Percentiles rank a stretch among this genome's conserved stretches.
These are phyloP conservation scores for Nicotiana undulata DNA, from an alignment of 257 asterid genomes.

Conservation along the genomic window DNA sequence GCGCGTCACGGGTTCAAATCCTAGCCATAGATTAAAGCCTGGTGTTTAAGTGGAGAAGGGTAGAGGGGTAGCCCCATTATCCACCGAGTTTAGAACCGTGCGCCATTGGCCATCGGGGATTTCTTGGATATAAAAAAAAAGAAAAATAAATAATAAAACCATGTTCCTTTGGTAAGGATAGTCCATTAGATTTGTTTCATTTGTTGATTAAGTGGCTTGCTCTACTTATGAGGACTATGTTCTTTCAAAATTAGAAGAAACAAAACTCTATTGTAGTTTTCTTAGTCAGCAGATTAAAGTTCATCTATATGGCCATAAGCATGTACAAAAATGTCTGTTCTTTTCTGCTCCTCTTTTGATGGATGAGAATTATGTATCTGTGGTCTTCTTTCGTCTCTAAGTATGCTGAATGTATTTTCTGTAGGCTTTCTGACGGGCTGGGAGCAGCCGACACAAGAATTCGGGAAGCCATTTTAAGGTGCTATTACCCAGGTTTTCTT, in stretches of 20 bases:
- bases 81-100: too few species aligned
- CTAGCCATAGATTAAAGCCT: too few species aligned
- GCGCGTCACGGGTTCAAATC: too few species aligned
- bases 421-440: conserved; percentile 44
- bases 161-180: not conserved
- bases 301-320: not conserved
- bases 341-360: not conserved
- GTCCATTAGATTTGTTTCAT: not conserved
- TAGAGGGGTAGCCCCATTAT: too few species aligned
- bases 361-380: not conserved
- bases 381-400: conserved; percentile 13
- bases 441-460: conserved; percentile 55
- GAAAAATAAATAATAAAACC: not conserved
- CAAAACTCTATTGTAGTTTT: not conserved
- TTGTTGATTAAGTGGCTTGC: conserved; percentile 6
- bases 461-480: conserved; percentile 45
- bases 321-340: not conserved
- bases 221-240: not conserved
- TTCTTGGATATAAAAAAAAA: too few species aligned
- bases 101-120: too few species aligned
- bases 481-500: not conserved
- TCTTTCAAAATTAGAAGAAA: not conserved
- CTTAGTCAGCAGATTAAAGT: not conserved
- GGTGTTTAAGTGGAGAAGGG: too few species aligned
- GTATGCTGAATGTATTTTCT: not conserved